These are phyloP conservation scores for Penicillium cosmopolitanum DNA, from an alignment of 495 filamentous ascomycete genomes.

Conservation along the genomic window DNA sequence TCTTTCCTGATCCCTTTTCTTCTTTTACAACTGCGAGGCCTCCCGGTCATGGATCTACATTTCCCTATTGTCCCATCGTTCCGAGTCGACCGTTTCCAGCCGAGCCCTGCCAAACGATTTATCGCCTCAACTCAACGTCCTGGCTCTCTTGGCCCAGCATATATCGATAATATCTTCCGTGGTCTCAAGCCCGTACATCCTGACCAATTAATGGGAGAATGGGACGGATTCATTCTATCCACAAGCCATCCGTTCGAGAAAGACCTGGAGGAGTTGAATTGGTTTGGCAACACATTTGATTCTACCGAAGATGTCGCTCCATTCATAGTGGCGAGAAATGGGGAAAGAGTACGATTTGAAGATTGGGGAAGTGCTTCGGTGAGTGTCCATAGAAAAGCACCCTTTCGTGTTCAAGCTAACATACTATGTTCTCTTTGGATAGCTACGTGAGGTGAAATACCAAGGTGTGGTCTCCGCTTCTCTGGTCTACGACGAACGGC, in stretches of 20 bases:
- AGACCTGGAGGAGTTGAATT: slow-evolving; percentile 23
- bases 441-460: slow-evolving; percentile 33
- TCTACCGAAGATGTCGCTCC: slow-evolving; percentile 27
- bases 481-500: slow-evolving; percentile 35
- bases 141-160: slow-evolving; percentile 1
- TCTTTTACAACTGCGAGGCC: background rate
- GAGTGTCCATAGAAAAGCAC: background rate
- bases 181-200: slow-evolving; percentile 21
- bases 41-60: slow-evolving; percentile 14
- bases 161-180: slow-evolving; percentile 17
- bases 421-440: background rate
- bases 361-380: slow-evolving; percentile 30
- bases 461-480: slow-evolving; percentile 30
- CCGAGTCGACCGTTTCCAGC: slow-evolving; percentile 11
- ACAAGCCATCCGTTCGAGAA: slow-evolving; percentile 27
- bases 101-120: slow-evolving; percentile 15
- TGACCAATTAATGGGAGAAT: slow-evolving; percentile 30
- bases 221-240: slow-evolving; percentile 28
- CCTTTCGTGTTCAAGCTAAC: too few relatives aligned
- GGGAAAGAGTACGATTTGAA: slow-evolving; percentile 20
- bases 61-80: slow-evolving; percentile 13
- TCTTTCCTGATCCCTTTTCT: background rate
- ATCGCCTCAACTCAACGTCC: slow-evolving; percentile 7
- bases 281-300: slow-evolving; percentile 28
- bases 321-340: slow-evolving; percentile 25